Conservation (phyloP, 1,139 yeast genomes). For the Hyphopichia pseudoburtonii region DNA sequence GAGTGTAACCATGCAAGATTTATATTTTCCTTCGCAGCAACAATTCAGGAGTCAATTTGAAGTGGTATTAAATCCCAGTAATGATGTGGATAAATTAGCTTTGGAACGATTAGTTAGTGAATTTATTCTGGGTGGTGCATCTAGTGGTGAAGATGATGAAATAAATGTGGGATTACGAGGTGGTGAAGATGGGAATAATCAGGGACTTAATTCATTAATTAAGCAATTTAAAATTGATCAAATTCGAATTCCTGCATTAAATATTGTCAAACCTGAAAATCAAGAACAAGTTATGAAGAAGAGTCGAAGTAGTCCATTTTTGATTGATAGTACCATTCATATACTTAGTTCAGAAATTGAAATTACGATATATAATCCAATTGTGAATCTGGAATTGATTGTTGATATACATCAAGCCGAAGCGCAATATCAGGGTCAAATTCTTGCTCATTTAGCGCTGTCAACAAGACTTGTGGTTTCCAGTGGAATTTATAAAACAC, state of each 20-base stretch:
- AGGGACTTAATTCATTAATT: constrained; percentile 17
- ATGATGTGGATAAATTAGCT: constrained; percentile 8
- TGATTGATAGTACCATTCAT: constrained; percentile 51
- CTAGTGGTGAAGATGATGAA: too few relatives aligned
- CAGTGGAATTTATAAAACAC: constrained; percentile 52
- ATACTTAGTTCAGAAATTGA: constrained; percentile 53
- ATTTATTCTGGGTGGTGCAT: constrained; percentile 21
- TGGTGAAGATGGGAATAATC: constrained; percentile 9
- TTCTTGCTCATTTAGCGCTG: constrained; percentile 44
- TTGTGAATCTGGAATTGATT: constrained; percentile 40
- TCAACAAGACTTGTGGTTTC: constrained; percentile 38
- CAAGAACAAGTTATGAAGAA: not conserved
- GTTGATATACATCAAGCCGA: constrained; percentile 42
- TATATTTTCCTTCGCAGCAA: constrained; percentile 17
- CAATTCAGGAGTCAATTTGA: constrained; percentile 12
- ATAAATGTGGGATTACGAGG: constrained; percentile 6
- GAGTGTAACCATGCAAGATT: constrained; percentile 11
- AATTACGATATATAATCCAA: constrained; percentile 51
- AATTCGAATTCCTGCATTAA: constrained; percentile 16
- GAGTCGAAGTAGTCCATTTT: constrained; percentile 14
- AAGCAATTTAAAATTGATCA: constrained; percentile 12
- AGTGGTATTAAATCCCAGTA: constrained; percentile 11
- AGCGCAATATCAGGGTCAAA: constrained; percentile 46
- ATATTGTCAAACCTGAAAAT: constrained; percentile 6
- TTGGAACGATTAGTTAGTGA: constrained; percentile 16